These are phyloP conservation scores for Alternaria longipes DNA, from an alignment of 2,329 filamentous ascomycete species.

Conservation along the genomic window DNA sequence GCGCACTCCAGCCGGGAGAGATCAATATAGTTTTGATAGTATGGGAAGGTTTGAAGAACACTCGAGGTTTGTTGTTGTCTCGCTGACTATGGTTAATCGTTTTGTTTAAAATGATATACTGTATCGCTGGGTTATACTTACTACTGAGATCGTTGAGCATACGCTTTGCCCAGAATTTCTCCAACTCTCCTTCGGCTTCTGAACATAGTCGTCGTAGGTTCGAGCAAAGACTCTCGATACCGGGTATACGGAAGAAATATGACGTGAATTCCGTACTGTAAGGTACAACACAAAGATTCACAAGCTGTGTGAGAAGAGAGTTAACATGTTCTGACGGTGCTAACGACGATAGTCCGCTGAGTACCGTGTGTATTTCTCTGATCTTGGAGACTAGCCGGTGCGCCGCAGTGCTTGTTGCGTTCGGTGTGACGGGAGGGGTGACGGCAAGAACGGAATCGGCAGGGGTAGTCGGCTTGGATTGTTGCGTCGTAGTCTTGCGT, in stretches of 20 bases:
- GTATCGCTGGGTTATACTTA: background rate
- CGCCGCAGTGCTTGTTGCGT: constrained; percentile 21
- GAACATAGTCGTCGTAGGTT: constrained; percentile 56
- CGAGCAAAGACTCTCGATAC: constrained; percentile 47
- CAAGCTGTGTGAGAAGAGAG: constrained; percentile 49
- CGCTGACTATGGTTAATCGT: background rate
- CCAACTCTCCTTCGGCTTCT: constrained; percentile 57
- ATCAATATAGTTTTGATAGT: constrained; percentile 61
- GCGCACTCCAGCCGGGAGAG: constrained; percentile 59
- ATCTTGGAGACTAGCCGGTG: constrained; percentile 36
- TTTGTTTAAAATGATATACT: background rate
- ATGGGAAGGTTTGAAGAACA: constrained; percentile 54
- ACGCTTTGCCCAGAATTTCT: constrained; percentile 55
- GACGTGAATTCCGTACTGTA: constrained; percentile 30
- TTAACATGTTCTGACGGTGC: constrained; percentile 48
- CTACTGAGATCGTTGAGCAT: constrained; percentile 37
- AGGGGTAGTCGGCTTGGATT: background rate
- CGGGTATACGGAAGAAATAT: constrained; percentile 43
- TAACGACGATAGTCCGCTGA: constrained; percentile 34
- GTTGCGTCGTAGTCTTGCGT: background rate
- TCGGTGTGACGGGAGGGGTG: constrained; percentile 40
- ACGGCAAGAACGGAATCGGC: background rate
- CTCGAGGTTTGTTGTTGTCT: background rate
- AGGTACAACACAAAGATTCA: constrained; percentile 47
- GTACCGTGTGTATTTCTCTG: constrained; percentile 23